Base-by-base conservation (phyloP, 2,329 filamentous ascomycete species). In the Alternaria brassicicola region DNA sequence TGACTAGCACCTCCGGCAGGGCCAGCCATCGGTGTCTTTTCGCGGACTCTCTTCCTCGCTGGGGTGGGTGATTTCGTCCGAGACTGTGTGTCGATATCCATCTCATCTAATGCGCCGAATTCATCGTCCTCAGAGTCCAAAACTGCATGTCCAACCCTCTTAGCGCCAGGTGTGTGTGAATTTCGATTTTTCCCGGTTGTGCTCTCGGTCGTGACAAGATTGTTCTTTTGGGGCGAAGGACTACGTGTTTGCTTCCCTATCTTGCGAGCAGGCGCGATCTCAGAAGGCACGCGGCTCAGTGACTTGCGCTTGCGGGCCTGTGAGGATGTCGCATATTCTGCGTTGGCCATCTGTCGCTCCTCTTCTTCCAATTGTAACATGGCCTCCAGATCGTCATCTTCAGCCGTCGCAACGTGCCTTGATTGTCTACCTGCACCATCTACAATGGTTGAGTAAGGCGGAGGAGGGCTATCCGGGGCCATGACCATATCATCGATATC, bases 381-480 rank as follows among this genome's bases (percentile, higher is more conserved):
- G 36, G 48, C 42, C 42, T 65, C 65, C n/a, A 62, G 48, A 28
- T 59, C 56, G 25, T 65, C 49, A 10, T 64, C 54, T 36, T 52
- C 54, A 10, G 38, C 25, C 6, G 39, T 46, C 15, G 28, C 43
- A 13, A 17, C 23, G 3, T 55, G 52, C 23, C 51, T 48, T 25
- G 31, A 43, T 17, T 43, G 21, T 30, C 48, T 39, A 19, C 46
- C 42, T 52, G 41, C 52, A 33, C 33, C 52, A 10, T 48, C 49
- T 30, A 74, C 71, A 25, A 79, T 70, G 0, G 79, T 81, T 2
- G 81, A 83, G 59, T 82, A 83, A 4, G 81, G 81, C 7, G 75
- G 75, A 17, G 75, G 75, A 13, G 74, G 74, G 15, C 66, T 63
- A n/a, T 61, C 57, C 26, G 67, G 64, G 26, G 61, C 62, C 56